These are phyloP conservation scores for Malbranchea zuffiana DNA, from an alignment of 2,329 filamentous ascomycete genomes.

Conservation along the genomic window DNA sequence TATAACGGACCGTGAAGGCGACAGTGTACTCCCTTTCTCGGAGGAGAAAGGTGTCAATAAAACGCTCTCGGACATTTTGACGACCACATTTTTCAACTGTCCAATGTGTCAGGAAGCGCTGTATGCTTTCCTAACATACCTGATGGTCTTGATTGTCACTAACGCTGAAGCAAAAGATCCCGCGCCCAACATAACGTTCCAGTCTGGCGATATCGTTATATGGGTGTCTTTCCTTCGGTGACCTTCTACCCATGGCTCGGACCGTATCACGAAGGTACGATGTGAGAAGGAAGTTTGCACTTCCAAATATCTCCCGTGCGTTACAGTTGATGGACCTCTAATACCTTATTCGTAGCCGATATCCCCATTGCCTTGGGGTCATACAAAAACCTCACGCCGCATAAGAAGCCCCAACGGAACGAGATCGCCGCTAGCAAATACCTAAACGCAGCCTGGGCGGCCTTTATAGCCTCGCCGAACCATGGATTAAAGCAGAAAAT, in stretches of 20 bases:
- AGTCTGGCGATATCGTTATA: conserved; percentile 21
- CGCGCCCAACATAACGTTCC: conserved; percentile 15
- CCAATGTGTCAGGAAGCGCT: conserved; percentile 12
- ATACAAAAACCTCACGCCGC: conserved; percentile 47
- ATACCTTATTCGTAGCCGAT: too few species aligned
- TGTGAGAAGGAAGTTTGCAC: too few species aligned
- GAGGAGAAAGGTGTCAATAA: conserved; percentile 16
- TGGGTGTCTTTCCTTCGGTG: conserved; percentile 20
- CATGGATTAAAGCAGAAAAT: too few species aligned
- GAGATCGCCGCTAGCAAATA: conserved; percentile 17
- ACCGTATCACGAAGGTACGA: conserved; percentile 15
- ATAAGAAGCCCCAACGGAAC: conserved; percentile 47
- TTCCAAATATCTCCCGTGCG: too few species aligned
- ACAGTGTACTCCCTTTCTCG: conserved; percentile 17
- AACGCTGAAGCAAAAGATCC: conserved; percentile 13
- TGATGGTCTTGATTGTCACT: conserved; percentile 21
- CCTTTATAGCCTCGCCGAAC: too few species aligned
- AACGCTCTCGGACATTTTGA: conserved; percentile 17
- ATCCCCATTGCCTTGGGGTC: conserved; percentile 25
- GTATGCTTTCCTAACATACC: conserved; percentile 12
- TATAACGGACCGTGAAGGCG: too few species aligned
- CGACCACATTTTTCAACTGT: conserved; percentile 14
- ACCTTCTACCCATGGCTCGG: conserved; percentile 14
- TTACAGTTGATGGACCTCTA: too few species aligned
- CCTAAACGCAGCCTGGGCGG: too few species aligned